Evolutionary conservation across 73 alveolate species (phyloP).

Genomic region (Tetrahymena borealis): DNA sequence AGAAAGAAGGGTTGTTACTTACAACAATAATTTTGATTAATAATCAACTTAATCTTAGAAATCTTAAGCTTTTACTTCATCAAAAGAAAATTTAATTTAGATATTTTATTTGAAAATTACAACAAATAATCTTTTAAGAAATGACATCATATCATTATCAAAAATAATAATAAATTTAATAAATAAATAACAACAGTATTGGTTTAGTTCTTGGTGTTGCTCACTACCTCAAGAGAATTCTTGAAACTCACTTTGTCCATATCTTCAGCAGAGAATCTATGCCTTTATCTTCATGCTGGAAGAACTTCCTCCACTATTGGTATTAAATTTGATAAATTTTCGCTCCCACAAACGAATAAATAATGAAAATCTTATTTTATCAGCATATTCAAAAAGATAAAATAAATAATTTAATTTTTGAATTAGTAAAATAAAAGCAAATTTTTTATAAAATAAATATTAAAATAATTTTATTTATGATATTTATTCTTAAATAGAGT

Average conservation of each 20-base stretch:
- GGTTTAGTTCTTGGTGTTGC: constrained; percentile 68
- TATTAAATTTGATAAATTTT: constrained; percentile 71
- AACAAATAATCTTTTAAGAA: background rate
- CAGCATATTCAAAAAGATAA: too few species aligned
- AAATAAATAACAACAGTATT: constrained; percentile 26
- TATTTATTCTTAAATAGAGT: too few species aligned
- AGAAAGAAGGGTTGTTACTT: too few species aligned
- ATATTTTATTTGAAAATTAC: background rate
- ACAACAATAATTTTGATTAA: too few species aligned
- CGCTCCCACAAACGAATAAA: too few species aligned
- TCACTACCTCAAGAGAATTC: constrained; percentile 85
- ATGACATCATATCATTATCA: background rate
- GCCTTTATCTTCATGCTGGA: constrained; percentile 84
- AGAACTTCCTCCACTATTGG: constrained; percentile 94
- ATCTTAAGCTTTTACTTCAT: constrained; percentile 26
- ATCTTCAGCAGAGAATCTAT: constrained; percentile 85
- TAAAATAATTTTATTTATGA: too few species aligned
- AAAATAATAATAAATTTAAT: too few species aligned
- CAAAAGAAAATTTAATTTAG: constrained; percentile 20
- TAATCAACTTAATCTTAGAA: too few species aligned
- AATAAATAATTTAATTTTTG: too few species aligned
- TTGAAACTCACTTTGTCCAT: constrained; percentile 89
- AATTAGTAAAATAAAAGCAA: too few species aligned
- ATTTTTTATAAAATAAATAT: too few species aligned
- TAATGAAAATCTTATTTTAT: too few species aligned